Evolutionary conservation across 768 basidiomycete species (phyloP).

Genomic region (Xerocomus potaroensis): DNA sequence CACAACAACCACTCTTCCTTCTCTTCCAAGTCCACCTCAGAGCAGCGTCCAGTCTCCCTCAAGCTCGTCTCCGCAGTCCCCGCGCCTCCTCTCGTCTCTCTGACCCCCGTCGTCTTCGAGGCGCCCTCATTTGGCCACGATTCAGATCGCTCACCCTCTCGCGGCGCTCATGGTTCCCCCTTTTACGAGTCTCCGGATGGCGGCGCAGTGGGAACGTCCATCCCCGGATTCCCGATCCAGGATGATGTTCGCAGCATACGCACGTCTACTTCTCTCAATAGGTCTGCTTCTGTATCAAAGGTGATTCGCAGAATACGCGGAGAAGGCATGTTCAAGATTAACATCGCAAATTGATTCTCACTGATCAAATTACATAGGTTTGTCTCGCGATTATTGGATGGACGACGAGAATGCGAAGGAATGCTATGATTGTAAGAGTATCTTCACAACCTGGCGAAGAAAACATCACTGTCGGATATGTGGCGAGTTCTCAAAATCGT

Average conservation of each 20-base stretch:
- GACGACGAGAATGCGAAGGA: slow-evolving; percentile 94
- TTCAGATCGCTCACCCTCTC: slow-evolving; percentile 55
- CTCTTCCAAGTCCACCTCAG: slow-evolving; percentile 41
- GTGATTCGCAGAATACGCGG: slow-evolving; percentile 88
- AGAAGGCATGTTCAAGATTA: slow-evolving; percentile 53
- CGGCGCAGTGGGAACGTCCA: slow-evolving; percentile 62
- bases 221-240: slow-evolving; percentile 89
- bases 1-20: slow-evolving; percentile 45
- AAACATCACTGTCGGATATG: slow-evolving; percentile 99
- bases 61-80: slow-evolving; percentile 47
- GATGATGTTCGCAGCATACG: slow-evolving; percentile 88
- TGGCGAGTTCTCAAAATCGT: slow-evolving; percentile 44
- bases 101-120: slow-evolving; percentile 82
- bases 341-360: slow-evolving; percentile 2
- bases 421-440: slow-evolving; percentile 92
- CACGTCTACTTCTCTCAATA: slow-evolving; percentile 64
- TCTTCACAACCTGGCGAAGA: slow-evolving; percentile 90
- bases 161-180: slow-evolving; percentile 46
- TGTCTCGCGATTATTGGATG: slow-evolving; percentile 98
- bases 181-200: slow-evolving; percentile 53
- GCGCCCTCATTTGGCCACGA: slow-evolving; percentile 65
- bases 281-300: slow-evolving; percentile 83
- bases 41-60: slow-evolving; percentile 59
- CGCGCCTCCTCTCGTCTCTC: slow-evolving; percentile 80
- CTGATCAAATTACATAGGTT: slow-evolving; percentile 41